Conservation (phyloP, 2,329 filamentous ascomycete genomes). For the Lizonia empirigonia region DNA sequence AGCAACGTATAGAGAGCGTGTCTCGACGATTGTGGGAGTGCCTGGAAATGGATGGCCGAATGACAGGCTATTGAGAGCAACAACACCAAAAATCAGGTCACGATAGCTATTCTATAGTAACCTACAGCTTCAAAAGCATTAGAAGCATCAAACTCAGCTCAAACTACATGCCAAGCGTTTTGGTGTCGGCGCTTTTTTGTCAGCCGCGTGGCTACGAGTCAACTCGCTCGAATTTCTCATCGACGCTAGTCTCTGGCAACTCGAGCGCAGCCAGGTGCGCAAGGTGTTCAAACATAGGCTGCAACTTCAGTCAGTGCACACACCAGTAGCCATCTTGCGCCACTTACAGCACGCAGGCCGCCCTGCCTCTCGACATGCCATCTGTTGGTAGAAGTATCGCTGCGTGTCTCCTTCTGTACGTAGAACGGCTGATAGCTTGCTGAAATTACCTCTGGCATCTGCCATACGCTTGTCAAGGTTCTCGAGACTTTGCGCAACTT, state of each 20-base stretch:
- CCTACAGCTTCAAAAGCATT: background rate
- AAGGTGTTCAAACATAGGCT: constrained; percentile 20
- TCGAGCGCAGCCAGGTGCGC: constrained; percentile 11
- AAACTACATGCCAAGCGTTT: background rate
- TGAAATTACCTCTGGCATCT: constrained; percentile 3
- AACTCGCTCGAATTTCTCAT: constrained; percentile 23
- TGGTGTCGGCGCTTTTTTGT: background rate
- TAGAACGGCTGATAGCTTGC: constrained; percentile 23
- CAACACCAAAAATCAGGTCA: background rate
- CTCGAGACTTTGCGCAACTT: constrained; percentile 27
- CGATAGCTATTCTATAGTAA: background rate
- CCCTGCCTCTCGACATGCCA: constrained; percentile 27
- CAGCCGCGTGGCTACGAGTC: constrained; percentile 7
- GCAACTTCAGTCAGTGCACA: constrained; percentile 1
- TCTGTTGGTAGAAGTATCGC: background rate
- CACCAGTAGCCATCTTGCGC: background rate
- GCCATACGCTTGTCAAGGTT: constrained; percentile 22
- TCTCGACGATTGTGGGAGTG: background rate
- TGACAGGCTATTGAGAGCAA: background rate
- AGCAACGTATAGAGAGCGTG: background rate
- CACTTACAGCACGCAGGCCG: constrained; percentile 26
- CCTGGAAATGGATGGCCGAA: background rate
- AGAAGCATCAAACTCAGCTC: background rate
- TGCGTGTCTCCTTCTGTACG: constrained; percentile 31
- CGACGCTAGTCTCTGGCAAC: constrained; percentile 8